Evolutionary conservation across 257 asterid genomes (phyloP).

Genomic region (Leonotis leonurus): DNA sequence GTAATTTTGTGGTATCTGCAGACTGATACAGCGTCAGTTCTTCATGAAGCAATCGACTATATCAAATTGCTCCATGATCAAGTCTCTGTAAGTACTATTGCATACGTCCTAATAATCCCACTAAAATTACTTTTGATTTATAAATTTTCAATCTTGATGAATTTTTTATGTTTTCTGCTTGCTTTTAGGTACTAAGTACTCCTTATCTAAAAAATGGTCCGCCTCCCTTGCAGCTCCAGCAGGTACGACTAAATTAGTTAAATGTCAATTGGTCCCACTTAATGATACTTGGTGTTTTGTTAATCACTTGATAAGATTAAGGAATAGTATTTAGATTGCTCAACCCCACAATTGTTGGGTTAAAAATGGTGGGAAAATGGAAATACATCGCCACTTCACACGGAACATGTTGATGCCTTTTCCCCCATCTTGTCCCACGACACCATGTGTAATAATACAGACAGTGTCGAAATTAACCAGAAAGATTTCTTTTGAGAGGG

Average conservation of each 20-base stretch:
- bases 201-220: slow-evolving; percentile 31
- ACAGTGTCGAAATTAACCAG: no score
- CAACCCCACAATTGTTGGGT: neutral
- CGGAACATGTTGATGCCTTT: neutral
- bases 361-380: neutral
- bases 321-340: neutral
- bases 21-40: slow-evolving; percentile 63
- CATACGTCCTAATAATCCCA: neutral
- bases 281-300: neutral
- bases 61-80: slow-evolving; percentile 55
- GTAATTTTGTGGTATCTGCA: slow-evolving; percentile 10
- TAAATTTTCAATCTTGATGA: neutral
- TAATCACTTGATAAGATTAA: neutral
- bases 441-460: neutral
- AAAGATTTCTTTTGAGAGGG: no score
- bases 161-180: neutral
- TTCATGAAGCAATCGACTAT: slow-evolving; percentile 44
- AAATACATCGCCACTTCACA: neutral
- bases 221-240: slow-evolving; percentile 23
- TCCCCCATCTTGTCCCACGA: slow-evolving; percentile 2
- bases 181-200: slow-evolving; percentile 32
- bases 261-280: neutral
- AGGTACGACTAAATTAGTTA: slow-evolving; percentile 19
- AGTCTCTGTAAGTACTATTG: slow-evolving; percentile 33
- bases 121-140: neutral